Conservation (phyloP, 73 alveolate genomes). For the Tetrahymena malaccensis region DNA sequence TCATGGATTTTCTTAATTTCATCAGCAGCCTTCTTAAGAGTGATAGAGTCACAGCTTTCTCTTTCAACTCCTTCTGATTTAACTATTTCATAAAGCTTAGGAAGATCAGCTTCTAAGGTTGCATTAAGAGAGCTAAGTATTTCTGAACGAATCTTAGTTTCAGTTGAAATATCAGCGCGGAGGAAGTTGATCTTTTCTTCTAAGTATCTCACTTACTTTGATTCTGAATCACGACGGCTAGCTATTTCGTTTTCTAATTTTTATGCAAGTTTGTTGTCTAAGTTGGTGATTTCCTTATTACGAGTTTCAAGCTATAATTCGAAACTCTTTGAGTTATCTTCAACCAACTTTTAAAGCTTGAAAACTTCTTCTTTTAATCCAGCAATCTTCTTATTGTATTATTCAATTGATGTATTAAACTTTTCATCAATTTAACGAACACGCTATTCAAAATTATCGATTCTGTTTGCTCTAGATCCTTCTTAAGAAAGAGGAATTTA, state of each 20-base stretch:
- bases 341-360: constrained; percentile 16
- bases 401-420: neutral
- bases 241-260: constrained; percentile 37
- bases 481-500: constrained; percentile 20
- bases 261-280: constrained; percentile 33
- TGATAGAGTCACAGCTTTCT: constrained; percentile 30
- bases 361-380: constrained; percentile 29
- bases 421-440: constrained; percentile 25
- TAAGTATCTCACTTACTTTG: constrained; percentile 6
- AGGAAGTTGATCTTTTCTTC: constrained; percentile 46
- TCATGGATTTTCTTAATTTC: constrained; percentile 38
- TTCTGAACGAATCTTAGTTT: constrained; percentile 39
- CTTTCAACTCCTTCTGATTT: constrained; percentile 33
- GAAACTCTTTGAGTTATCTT: constrained; percentile 24
- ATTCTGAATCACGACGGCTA: constrained; percentile 35
- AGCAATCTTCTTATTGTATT: neutral
- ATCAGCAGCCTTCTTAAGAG: constrained; percentile 47
- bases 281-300: constrained; percentile 37
- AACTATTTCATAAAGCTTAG: constrained; percentile 28
- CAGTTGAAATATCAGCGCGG: constrained; percentile 36
- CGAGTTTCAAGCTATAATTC: constrained; percentile 26
- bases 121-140: constrained; percentile 19
- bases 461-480: constrained; percentile 35
- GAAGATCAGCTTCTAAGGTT: constrained; percentile 38
- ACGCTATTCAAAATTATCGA: constrained; percentile 25